Base-by-base conservation (phyloP, 345 rosid genomes). In the Bruguiera sexangula region DNA sequence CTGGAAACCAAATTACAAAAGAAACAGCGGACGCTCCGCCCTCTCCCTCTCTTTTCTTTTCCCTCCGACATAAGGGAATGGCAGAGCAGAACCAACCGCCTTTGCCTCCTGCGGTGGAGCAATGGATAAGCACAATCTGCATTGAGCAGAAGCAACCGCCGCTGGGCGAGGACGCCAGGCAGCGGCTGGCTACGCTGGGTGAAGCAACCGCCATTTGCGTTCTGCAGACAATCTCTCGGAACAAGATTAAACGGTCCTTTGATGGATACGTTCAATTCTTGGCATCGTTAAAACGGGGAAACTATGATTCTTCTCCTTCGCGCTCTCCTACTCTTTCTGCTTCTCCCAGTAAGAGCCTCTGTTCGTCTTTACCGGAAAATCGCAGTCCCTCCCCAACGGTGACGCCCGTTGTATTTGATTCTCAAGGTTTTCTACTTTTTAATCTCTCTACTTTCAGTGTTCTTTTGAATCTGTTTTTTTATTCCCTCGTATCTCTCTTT, bases 181-280 rank as follows among this genome's bases (percentile, higher is more conserved):
- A 3, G 55, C 39, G 34, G 46, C 84, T 92, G 21, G 79, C 76
- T 37, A 60, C 53, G 3, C 16, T 69, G 1, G 77, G 73, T 0
- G 92, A 88, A 69, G 78, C 78, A 7, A 20, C 0, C 0, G 87
- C 92, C 63, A 57, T 78, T 22, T 37, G 3, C 24, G 16, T 76
- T 19, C 80, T 89, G 20, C 27, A 22, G 4, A 59, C 16, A 7
- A 73, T 80, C 30, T 53, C 51, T 0, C 29, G 30, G 15, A 0
- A 0, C 0, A 11, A 21, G 13, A 46, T 30, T 2, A 43, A 30
- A 9, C 0, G 0, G 6, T 55, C 69, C 63, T 79, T 87, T 48
- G 79, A 66, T 39, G 68, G 72, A 0, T 80, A 39, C 30, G 61
- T 85, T 24, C 0, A 0, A 0, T 26, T 0, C 54, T 21, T 81